Evolutionary conservation across 768 basidiomycete species (phyloP).

Genomic region (Boletus sp.): DNA sequence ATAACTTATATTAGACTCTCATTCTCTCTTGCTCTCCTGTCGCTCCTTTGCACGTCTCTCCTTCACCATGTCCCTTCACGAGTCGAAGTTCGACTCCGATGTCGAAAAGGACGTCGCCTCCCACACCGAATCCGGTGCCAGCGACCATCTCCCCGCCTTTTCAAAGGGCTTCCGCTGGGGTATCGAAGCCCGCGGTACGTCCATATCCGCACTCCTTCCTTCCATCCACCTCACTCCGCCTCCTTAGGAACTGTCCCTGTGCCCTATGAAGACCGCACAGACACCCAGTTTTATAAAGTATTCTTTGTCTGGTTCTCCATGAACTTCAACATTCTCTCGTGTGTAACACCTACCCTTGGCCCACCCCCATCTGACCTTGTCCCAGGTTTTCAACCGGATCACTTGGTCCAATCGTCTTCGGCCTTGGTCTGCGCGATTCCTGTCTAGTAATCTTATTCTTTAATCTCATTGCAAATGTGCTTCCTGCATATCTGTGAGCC

Average conservation of each 20-base stretch:
- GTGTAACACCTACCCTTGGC: conserved; percentile 8
- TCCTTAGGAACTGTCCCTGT: conserved; percentile 52
- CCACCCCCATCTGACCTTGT: neutral
- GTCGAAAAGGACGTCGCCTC: conserved; percentile 30
- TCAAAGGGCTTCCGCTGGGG: conserved; percentile 30
- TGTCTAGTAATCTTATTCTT: conserved; percentile 67
- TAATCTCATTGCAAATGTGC: conserved; percentile 55
- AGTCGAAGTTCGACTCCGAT: conserved; percentile 24
- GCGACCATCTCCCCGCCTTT: neutral
- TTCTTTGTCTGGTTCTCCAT: conserved; percentile 75
- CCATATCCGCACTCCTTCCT: fast-evolving
- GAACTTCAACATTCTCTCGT: conserved; percentile 65
- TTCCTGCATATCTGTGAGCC: conserved; percentile 62
- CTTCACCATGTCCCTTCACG: conserved; percentile 25
- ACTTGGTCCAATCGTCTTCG: conserved; percentile 62
- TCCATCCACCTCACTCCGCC: neutral
- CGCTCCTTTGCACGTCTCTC: conserved; percentile 12
- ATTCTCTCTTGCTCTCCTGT: neutral
- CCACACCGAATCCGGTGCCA: conserved; percentile 11
- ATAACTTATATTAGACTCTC: conserved; percentile 10
- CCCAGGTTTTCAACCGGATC: conserved; percentile 65
- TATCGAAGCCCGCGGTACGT: conserved; percentile 31
- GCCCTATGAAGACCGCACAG: conserved; percentile 46
- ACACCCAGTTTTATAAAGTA: conserved; percentile 60
- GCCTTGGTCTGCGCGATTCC: conserved; percentile 59